phyloP scores from a whole-genome alignment of 2,329 filamentous ascomycete species.

The Cytospora piceae region DNA sequence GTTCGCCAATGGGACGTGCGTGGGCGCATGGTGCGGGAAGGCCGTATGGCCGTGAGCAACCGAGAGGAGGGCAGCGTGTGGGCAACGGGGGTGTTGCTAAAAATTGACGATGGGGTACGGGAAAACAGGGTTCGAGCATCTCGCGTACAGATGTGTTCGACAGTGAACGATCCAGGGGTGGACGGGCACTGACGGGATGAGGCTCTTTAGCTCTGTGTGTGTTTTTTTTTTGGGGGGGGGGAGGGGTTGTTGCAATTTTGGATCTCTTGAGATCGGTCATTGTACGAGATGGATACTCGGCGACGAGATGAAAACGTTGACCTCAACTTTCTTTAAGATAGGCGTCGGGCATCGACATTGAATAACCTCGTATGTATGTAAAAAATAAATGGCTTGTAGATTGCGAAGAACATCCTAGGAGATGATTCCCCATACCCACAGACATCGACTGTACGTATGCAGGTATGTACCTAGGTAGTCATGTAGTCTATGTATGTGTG shows the following conservation, averaged over 20 bases:
- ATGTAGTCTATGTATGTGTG: too few species aligned
- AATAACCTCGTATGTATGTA: neutral
- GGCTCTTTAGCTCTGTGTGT: neutral
- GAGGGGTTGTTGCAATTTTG: neutral
- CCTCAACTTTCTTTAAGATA: neutral
- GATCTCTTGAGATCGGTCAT: neutral
- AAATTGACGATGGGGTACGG: neutral
- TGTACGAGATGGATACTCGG: neutral
- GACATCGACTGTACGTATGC: neutral
- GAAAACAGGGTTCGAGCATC: neutral
- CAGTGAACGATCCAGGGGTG: neutral
- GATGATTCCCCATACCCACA: slow-evolving; percentile 4
- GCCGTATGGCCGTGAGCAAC: neutral
- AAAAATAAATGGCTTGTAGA: neutral
- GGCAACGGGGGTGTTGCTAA: neutral
- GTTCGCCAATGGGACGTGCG: neutral
- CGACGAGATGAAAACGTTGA: neutral
- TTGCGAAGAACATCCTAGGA: neutral
- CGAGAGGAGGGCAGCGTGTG: neutral
- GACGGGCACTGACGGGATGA: neutral
- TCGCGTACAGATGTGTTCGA: neutral
- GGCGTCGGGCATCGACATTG: neutral
- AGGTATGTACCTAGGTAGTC: neutral
- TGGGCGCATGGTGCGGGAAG: neutral
- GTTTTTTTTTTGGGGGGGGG: too few species aligned